Percentiles rank a stretch among this genome's conserved stretches.
Conservation (phyloP, 331 rosid genomes). For the Erythrophleum ivorense region DNA sequence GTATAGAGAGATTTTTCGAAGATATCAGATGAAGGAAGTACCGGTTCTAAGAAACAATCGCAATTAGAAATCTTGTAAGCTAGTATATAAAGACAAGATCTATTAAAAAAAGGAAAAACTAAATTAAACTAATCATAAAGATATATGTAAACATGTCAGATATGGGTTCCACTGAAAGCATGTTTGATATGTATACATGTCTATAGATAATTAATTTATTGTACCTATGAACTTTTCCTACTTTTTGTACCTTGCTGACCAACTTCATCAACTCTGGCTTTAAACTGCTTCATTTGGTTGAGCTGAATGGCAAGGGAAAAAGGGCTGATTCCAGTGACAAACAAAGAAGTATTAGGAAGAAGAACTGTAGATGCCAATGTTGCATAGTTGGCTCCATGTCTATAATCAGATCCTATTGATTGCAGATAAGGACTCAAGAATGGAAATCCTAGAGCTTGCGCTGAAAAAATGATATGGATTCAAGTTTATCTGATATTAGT, state of each 20-base stretch:
- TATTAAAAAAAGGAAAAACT: no score
- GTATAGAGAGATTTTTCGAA: constrained; percentile 49
- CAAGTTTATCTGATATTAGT: background rate
- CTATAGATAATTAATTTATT: background rate
- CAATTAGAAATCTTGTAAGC: background rate
- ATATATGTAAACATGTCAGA: no score
- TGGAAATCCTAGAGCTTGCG: constrained; percentile 47
- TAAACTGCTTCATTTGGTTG: constrained; percentile 49
- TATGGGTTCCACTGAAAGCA: no score
- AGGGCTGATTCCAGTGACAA: constrained; percentile 53
- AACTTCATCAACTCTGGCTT: constrained; percentile 40
- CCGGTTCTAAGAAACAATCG: constrained; percentile 34
- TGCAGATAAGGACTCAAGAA: constrained; percentile 51
- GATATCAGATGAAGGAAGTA: constrained; percentile 45
- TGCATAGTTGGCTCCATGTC: constrained; percentile 52
- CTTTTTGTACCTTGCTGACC: constrained; percentile 45
- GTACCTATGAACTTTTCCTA: background rate
- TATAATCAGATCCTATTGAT: constrained; percentile 48
- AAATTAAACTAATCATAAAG: no score
- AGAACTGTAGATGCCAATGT: constrained; percentile 49
- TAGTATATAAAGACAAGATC: background rate
- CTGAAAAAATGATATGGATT: constrained; percentile 33
- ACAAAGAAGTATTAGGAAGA: constrained; percentile 46
- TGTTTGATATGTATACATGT: background rate
- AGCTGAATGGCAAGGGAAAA: constrained; percentile 49